Percentiles rank a stretch among this genome's conserved stretches.
phyloP scores from a whole-genome alignment of 1,139 yeast species.

The Wickerhamomyces sp. region DNA sequence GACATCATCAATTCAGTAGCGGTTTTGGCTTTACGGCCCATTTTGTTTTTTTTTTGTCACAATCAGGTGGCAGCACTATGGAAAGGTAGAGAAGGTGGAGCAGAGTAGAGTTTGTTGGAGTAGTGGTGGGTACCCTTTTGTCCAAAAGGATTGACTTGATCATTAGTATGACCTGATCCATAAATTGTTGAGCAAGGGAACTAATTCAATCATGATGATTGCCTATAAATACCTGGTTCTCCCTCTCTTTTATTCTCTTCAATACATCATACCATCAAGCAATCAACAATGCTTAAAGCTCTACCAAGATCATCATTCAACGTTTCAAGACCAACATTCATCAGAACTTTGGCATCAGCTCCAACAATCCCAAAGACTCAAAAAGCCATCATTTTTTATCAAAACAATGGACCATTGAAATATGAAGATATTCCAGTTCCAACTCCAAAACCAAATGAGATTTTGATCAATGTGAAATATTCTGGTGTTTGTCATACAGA shows the following conservation, averaged over 20 bases:
- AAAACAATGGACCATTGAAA: slow-evolving; percentile 54
- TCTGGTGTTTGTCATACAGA: slow-evolving; percentile 70
- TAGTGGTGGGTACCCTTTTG: too few species aligned
- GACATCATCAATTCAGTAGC: not conserved
- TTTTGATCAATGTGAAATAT: slow-evolving; percentile 57
- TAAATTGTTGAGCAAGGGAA: too few species aligned
- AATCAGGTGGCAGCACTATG: not conserved
- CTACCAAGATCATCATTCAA: slow-evolving; percentile 1
- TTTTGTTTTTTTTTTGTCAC: too few species aligned
- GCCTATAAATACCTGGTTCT: too few species aligned
- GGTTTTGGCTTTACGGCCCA: too few species aligned
- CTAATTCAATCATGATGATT: too few species aligned
- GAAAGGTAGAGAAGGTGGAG: too few species aligned
- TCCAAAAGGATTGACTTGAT: too few species aligned
- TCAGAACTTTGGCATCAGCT: slow-evolving; percentile 18
- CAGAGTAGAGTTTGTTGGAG: too few species aligned
- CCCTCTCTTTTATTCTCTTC: too few species aligned
- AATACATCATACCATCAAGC: too few species aligned
- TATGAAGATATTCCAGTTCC: slow-evolving; percentile 66
- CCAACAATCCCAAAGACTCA: slow-evolving; percentile 48
- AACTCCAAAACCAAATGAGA: slow-evolving; percentile 51
- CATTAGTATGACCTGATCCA: too few species aligned
- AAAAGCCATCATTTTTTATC: slow-evolving; percentile 62
- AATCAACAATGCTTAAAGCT: slow-evolving; percentile 9
- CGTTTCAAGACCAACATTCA: slow-evolving; percentile 5